Evolutionary conservation across 495 filamentous ascomycete genomes (phyloP), one percentile per base, ranked within the genome.

Genomic region (Talaromyces wortmannii): DNA sequence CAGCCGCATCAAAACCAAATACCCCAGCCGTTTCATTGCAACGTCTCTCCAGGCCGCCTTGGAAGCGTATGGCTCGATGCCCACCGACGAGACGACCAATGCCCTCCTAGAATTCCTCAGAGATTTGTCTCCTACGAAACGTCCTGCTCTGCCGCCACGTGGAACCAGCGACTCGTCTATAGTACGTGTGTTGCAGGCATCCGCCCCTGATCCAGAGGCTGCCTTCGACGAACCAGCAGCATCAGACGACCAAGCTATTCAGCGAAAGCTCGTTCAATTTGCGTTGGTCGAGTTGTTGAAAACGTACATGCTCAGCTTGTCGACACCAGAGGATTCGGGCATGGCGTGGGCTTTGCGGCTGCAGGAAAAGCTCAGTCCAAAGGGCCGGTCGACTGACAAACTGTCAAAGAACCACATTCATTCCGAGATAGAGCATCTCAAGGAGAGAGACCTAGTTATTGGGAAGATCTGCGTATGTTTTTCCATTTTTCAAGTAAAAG

Each of bases 1-100:
- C 66, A 79, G 79, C 13, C 84, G 94, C 45, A 92, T 98, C 66
- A 84, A 88, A 66, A 94, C 94, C 3, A 92, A 91, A 70, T 87
- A 86, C 54, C 94, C 94, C 2, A 95, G 90, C 54, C 87, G 92
- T 15, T 98, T 98, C 67, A 78, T 98, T 31, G 89, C 89, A n/a
- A 89, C 89, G 1, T 90, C 90, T 31, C 79, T 97, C 13, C 86
- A 89, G 56, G 88, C 90, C 11, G 81, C 90, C 10, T 73, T 89
- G 15, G 76, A 81, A 32, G 80, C 86, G 5, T 95, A 91, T 66
- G 77, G 79, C 36, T 55, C 64, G 7, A 70, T 80, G 66, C 70
- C 71, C 10, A 76, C 72, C 31, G 78, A 81, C 30, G 86, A 88
- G 64, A 83, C 86, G 59, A 91, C 90, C 2, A 74, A 84, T 0